These are phyloP conservation scores for Teratosphaeria viscida DNA, from an alignment of 2,329 filamentous ascomycete genomes.

Conservation along the genomic window DNA sequence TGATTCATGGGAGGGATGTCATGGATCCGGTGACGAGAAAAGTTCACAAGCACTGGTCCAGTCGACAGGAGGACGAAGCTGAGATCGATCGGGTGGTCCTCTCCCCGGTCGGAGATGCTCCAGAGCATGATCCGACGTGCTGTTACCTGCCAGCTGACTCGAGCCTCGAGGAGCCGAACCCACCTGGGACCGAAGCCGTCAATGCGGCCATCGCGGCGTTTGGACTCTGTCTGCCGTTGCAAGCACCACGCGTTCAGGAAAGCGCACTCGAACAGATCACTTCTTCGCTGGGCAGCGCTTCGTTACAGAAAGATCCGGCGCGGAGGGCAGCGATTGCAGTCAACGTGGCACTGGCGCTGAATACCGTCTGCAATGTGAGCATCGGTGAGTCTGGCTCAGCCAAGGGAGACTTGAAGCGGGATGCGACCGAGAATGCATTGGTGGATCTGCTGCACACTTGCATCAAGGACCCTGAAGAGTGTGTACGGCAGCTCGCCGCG, in stretches of 20 bases:
- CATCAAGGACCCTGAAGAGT: conserved; percentile 72
- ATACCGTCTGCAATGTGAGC: conserved; percentile 72
- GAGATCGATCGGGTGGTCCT: conserved; percentile 47
- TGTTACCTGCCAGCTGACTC: conserved; percentile 53
- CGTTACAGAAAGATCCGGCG: conserved; percentile 73
- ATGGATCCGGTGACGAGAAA: conserved; percentile 57
- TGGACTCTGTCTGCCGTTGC: conserved; percentile 79
- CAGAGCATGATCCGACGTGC: conserved; percentile 80
- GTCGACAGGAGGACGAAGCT: conserved; percentile 49
- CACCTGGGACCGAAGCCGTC: conserved; percentile 83
- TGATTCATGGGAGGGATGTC: conserved; percentile 68
- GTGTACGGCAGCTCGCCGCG: conserved; percentile 75
- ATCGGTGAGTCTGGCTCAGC: conserved; percentile 67
- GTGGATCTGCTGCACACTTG: conserved; percentile 64
- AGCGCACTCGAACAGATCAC: conserved; percentile 90
- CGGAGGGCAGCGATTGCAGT: conserved; percentile 83
- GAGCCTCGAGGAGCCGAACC: conserved; percentile 45
- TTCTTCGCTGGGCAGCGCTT: conserved; percentile 71
- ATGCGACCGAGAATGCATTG: conserved; percentile 64
- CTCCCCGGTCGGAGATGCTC: conserved; percentile 64
- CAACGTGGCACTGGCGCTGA: conserved; percentile 74
- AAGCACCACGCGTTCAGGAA: conserved; percentile 85
- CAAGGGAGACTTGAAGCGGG: conserved; percentile 60
- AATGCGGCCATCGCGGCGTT: conserved; percentile 92
- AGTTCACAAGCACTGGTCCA: conserved; percentile 35